A percentile compares a stretch with the other conserved stretches of the same genome.
phyloP scores from a whole-genome alignment of 768 basidiomycete species.

The Cubamyces lactineus region DNA sequence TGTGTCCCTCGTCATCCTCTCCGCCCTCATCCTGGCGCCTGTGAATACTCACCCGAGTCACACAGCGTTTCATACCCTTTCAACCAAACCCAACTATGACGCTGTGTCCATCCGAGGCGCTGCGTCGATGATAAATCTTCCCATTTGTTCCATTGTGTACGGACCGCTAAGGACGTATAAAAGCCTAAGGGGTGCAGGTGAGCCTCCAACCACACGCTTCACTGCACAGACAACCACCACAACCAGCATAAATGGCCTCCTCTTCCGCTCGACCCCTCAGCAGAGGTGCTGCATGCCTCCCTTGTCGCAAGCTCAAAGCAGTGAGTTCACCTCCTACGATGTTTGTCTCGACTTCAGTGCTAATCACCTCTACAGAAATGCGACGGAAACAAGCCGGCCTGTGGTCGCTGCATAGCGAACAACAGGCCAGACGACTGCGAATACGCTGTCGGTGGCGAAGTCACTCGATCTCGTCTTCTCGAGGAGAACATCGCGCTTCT shows the following conservation, averaged over 20 bases:
- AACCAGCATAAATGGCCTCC: neutral
- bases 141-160: neutral
- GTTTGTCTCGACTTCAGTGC: neutral
- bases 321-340: conserved; percentile 9
- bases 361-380: conserved; percentile 53
- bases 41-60: neutral
- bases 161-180: neutral
- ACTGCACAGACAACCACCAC: neutral
- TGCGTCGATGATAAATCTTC: conserved; percentile 14
- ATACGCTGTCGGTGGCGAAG: conserved; percentile 64
- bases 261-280: conserved; percentile 7
- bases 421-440: conserved; percentile 67
- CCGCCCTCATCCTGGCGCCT: neutral
- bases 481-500: conserved; percentile 65
- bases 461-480: conserved; percentile 61
- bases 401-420: conserved; percentile 58
- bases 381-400: conserved; percentile 66
- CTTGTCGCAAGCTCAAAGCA: conserved; percentile 31
- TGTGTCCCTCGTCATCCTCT: neutral
- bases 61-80: conserved; percentile 1
- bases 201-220: neutral
- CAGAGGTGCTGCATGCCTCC: conserved; percentile 30
- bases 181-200: neutral
- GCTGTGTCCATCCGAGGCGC: neutral
- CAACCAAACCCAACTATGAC: neutral